Conservation (phyloP, 2,329 filamentous ascomycete genomes). For the Fusarium pseudocircinatum region DNA sequence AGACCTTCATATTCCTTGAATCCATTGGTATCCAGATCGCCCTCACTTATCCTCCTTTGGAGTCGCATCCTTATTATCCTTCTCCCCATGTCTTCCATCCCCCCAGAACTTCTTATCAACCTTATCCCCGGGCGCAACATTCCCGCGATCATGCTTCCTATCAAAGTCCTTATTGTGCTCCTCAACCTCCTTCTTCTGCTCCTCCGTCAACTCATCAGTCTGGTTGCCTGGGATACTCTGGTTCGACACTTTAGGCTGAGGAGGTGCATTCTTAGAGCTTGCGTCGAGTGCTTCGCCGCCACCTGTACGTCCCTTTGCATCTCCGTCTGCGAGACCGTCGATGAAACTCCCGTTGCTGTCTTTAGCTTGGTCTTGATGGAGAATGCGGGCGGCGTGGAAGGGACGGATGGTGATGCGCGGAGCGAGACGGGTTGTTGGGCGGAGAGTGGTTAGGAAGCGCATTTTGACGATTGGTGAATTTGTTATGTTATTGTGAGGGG, state of each 20-base stretch:
- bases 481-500: rapidly evolving
- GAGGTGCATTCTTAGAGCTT: slow-evolving; percentile 47
- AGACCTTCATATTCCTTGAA: rapidly evolving
- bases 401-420: slow-evolving; percentile 17
- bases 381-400: slow-evolving; percentile 1
- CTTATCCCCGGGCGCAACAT: slow-evolving; percentile 56
- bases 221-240: slow-evolving; percentile 52
- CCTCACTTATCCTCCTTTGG: slow-evolving; percentile 6
- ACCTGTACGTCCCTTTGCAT: slow-evolving; percentile 51
- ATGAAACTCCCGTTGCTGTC: slow-evolving; percentile 9
- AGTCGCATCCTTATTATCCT: neutral
- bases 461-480: neutral
- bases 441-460: slow-evolving; percentile 20
- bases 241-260: slow-evolving; percentile 63
- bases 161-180: slow-evolving; percentile 68
- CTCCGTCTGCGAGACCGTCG: slow-evolving; percentile 45
- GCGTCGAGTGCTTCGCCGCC: slow-evolving; percentile 51
- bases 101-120: slow-evolving; percentile 66
- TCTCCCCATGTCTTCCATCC: slow-evolving; percentile 5
- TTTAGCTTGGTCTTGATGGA: slow-evolving; percentile 15
- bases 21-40: rapidly evolving
- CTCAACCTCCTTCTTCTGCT: slow-evolving; percentile 66
- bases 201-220: slow-evolving; percentile 53
- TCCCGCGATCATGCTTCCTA: slow-evolving; percentile 59
- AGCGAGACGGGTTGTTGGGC: slow-evolving; percentile 5